Percentiles rank a stretch among this genome's conserved stretches.
Evolutionary conservation across 2,329 filamentous ascomycete species (phyloP).

Genomic region (Corinectria fuckeliana): DNA sequence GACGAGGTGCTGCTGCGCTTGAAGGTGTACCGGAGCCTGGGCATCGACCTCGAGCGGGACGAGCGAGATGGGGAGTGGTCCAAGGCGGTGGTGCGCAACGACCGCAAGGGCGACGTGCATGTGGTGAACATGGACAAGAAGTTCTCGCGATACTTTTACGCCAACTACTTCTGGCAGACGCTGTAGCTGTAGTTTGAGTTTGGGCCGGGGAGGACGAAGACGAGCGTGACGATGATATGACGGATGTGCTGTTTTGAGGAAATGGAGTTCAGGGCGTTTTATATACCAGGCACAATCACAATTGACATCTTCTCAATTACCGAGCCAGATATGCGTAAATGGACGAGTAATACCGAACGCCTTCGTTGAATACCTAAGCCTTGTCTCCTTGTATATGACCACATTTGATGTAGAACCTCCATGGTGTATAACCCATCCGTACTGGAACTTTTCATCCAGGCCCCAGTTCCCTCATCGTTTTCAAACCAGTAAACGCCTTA

Average conservation of each 20-base stretch:
- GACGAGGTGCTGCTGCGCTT: constrained; percentile 76
- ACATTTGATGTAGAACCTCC: not conserved
- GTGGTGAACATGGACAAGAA: constrained; percentile 94
- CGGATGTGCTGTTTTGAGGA: constrained; percentile 1
- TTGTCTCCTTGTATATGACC: not conserved
- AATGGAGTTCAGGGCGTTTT: constrained; percentile 8
- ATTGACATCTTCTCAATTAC: not conserved
- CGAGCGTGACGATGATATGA: constrained; percentile 1
- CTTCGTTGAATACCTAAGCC: not conserved
- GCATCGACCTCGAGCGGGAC: constrained; percentile 84
- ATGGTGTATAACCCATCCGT: not conserved
- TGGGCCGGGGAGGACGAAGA: constrained; percentile 9
- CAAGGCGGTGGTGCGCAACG: constrained; percentile 85
- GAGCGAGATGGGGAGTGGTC: constrained; percentile 79
- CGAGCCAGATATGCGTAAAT: not conserved
- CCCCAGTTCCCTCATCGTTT: constrained; percentile 1
- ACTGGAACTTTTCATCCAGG: not conserved
- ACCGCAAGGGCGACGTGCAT: constrained; percentile 87
- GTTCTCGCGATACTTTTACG: constrained; percentile 90
- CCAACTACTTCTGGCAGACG: constrained; percentile 94
- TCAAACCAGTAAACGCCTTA: constrained; percentile 5
- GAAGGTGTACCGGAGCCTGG: constrained; percentile 89
- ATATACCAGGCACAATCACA: constrained; percentile 8
- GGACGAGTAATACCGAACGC: not conserved
- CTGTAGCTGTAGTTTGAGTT: constrained; percentile 69